Percentiles rank a stretch among this genome's conserved stretches.
Evolutionary conservation across 306 rosid species (phyloP).

Genomic region (Trifolium fragiferum): DNA sequence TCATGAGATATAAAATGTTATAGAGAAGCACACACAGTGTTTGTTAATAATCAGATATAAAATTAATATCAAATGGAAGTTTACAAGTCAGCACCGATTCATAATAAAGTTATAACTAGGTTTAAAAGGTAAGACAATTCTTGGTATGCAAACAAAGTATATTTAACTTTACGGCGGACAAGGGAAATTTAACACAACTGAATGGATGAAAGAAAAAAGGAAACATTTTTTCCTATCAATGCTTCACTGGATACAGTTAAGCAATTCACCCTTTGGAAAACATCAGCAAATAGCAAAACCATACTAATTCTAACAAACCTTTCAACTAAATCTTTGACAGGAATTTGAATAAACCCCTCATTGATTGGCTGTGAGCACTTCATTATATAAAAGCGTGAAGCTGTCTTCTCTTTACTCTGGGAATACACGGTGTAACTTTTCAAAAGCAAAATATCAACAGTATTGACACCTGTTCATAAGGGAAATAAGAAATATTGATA

Average conservation of each 20-base stretch:
- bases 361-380: conserved; percentile 52
- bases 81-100: conserved; percentile 4
- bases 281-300: neutral
- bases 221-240: neutral
- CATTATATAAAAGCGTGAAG: conserved; percentile 66
- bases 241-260: neutral
- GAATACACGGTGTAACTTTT: conserved; percentile 68
- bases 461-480: conserved; percentile 56
- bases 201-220: conserved; percentile 20
- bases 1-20: conserved; percentile 39
- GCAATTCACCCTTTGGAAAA: conserved; percentile 31
- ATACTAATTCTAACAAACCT: conserved; percentile 54
- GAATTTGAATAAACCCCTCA: conserved; percentile 47
- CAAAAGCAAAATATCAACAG: conserved; percentile 54
- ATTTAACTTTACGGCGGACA: conserved; percentile 22
- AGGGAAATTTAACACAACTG: conserved; percentile 10
- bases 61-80: neutral
- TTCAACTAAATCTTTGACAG: conserved; percentile 59
- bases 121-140: conserved; percentile 14
- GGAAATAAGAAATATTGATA: conserved; percentile 8
- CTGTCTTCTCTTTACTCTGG: conserved; percentile 66
- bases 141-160: conserved; percentile 10
- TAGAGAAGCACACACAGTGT: conserved; percentile 19
- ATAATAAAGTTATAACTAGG: conserved; percentile 26
- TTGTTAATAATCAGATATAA: neutral